Conservation (phyloP, 768 basidiomycete species). For the Boletellus emodensis region DNA sequence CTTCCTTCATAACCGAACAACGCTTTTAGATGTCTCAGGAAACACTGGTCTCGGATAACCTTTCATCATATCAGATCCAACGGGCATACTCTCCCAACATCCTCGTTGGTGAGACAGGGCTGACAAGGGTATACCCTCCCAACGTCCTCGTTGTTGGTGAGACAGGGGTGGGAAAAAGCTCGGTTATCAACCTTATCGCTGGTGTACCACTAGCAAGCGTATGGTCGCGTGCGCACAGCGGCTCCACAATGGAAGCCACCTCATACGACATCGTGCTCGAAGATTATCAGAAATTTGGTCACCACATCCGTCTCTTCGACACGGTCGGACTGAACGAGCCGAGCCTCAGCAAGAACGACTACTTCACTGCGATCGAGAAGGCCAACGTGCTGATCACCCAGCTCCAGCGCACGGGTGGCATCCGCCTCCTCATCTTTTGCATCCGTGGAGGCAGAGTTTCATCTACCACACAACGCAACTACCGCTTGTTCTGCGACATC, state of each 20-base stretch:
- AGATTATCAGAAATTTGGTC: background rate
- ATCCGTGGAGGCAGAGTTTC: slow-evolving; percentile 32
- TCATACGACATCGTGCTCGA: slow-evolving; percentile 23
- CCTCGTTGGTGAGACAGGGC: no score
- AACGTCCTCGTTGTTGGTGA: slow-evolving; percentile 36
- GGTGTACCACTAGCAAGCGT: slow-evolving; percentile 23
- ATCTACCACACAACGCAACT: slow-evolving; percentile 22
- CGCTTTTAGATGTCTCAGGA: slow-evolving; percentile 4
- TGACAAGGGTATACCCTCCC: no score
- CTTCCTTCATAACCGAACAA: background rate
- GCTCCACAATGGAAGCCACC: slow-evolving; percentile 32
- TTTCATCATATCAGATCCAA: slow-evolving; percentile 10
- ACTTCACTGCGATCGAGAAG: slow-evolving; percentile 27
- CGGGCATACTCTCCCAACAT: slow-evolving; percentile 27
- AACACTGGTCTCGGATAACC: background rate
- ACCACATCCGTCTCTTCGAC: slow-evolving; percentile 27
- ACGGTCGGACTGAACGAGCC: slow-evolving; percentile 32
- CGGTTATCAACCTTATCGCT: slow-evolving; percentile 38
- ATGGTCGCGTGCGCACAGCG: slow-evolving; percentile 26
- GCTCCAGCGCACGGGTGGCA: slow-evolving; percentile 26
- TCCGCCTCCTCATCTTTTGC: slow-evolving; percentile 31
- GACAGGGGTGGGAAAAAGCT: slow-evolving; percentile 36
- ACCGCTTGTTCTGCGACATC: slow-evolving; percentile 23
- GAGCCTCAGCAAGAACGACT: slow-evolving; percentile 10
- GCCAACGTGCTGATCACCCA: slow-evolving; percentile 30